These are phyloP conservation scores for Leptographium lundbergii DNA, from an alignment of 2,329 filamentous ascomycete species.

Conservation along the genomic window DNA sequence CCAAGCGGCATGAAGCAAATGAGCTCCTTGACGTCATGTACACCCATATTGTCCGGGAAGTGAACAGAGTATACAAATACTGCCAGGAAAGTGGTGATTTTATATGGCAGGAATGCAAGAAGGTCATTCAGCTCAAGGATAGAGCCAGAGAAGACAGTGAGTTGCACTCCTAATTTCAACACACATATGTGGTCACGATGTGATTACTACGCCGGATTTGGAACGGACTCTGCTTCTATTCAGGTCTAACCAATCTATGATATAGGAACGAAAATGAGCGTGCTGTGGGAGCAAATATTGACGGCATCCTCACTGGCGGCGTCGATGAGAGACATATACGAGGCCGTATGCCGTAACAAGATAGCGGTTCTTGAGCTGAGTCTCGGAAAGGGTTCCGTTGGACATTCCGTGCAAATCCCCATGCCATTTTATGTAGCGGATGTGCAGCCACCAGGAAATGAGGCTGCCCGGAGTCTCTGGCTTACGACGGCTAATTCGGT, in stretches of 20 bases:
- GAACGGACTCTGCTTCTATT: too few species aligned
- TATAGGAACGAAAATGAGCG: slow-evolving; percentile 45
- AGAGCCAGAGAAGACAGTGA: slow-evolving; percentile 59
- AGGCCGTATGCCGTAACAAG: slow-evolving; percentile 68
- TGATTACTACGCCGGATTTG: neutral
- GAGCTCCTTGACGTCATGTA: slow-evolving; percentile 66
- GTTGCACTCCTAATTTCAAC: slow-evolving; percentile 13
- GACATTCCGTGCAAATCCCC: slow-evolving; percentile 52
- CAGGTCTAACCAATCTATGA: too few species aligned
- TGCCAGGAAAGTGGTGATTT: slow-evolving; percentile 84
- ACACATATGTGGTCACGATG: neutral
- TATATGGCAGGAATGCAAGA: slow-evolving; percentile 81
- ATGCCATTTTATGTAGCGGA: slow-evolving; percentile 59
- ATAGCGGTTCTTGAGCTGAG: slow-evolving; percentile 76
- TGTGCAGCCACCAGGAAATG: slow-evolving; percentile 55
- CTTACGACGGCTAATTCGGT: slow-evolving; percentile 76
- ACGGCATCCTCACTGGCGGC: slow-evolving; percentile 65
- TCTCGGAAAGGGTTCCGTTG: slow-evolving; percentile 42
- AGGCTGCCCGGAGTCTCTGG: slow-evolving; percentile 59
- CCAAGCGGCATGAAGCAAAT: slow-evolving; percentile 64
- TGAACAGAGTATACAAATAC: slow-evolving; percentile 85
- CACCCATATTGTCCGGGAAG: slow-evolving; percentile 78
- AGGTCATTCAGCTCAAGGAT: slow-evolving; percentile 68
- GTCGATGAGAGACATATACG: slow-evolving; percentile 71
- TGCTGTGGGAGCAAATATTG: slow-evolving; percentile 58